These are phyloP conservation scores for Patellifolia procumbens DNA, from an alignment of 179 eudicot species.

Conservation along the genomic window DNA sequence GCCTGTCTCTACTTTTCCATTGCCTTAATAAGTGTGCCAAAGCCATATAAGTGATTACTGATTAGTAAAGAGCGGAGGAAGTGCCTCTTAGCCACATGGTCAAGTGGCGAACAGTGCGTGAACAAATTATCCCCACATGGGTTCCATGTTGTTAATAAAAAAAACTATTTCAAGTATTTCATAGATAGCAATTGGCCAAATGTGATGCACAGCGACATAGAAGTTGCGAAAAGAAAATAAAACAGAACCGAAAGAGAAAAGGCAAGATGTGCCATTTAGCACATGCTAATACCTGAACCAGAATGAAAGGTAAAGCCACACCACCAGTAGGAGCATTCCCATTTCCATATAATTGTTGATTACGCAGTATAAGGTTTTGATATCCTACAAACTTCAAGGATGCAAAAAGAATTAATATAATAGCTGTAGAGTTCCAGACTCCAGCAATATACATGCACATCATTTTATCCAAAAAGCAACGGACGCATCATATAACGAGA, in stretches of 20 bases:
- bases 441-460: not conserved
- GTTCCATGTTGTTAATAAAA: not conserved
- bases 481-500: slow-evolving; percentile 3
- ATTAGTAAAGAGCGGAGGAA: not conserved
- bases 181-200: not conserved
- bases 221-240: not conserved
- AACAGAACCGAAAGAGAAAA: not conserved
- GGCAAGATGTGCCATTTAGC: not conserved
- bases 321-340: slow-evolving; percentile 82
- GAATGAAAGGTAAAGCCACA: slow-evolving; percentile 87
- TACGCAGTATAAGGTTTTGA: slow-evolving; percentile 72
- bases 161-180: not conserved
- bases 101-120: not conserved
- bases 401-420: not conserved
- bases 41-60: no score
- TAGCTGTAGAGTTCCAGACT: not conserved
- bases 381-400: slow-evolving; percentile 58
- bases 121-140: not conserved
- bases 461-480: not conserved
- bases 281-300: slow-evolving; percentile 63
- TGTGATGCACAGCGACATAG: not conserved
- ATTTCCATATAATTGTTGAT: slow-evolving; percentile 63
- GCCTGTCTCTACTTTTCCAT: no score
- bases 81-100: not conserved
- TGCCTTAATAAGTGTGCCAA: no score